Base-by-base conservation (phyloP, 345 rosid genomes). In the Populus alba region DNA sequence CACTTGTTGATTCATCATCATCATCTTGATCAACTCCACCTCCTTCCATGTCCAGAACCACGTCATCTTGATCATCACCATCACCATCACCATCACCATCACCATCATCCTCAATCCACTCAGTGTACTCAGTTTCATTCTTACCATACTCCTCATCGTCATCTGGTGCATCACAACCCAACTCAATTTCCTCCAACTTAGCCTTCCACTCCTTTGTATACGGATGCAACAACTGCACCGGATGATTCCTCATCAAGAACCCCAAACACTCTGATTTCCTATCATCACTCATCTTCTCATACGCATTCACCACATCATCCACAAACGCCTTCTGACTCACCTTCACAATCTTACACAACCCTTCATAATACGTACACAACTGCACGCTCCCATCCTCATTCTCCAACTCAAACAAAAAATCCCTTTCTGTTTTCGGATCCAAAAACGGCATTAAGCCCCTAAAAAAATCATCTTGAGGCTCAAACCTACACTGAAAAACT, bases 101-200 rank as follows among this genome's bases (percentile, higher is more conserved):
- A 25, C 69, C 84, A 71, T 84, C 88, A 70, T 87, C 94, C 84
- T 89, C 90, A 13, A 88, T 79, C 94, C 98, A 89, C 12, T 90
- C 94, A 0, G 86, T 83, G 76, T 83, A 87, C 83, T 88, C 87
- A 1, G 53, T 79, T 75, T 83, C 88, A 57, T 82, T 79, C 39
- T 78, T 79, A 55, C 81, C 75, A 17, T 81, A 67, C 31, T 86
- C 85, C 72, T 90, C 94, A 18, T 80, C 90, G 0, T 92, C 97
- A 29, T 95, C 98, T 0, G 95, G 97, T 11, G 99, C 98, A 89
- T 96, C 99, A 75, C 97, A 96, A 12, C 98, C 99, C 84, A 96
- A 55, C 85, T 96, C 99, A 89, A 87, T 84, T 87, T 96, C 99
- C 86, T 96, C 99, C 85, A 93, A 83, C 84, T 91, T 95, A 23